Percentiles rank a stretch among this genome's conserved stretches.
Conservation (phyloP, 805 yeast genomes). For the Metschnikowia orientalis region DNA sequence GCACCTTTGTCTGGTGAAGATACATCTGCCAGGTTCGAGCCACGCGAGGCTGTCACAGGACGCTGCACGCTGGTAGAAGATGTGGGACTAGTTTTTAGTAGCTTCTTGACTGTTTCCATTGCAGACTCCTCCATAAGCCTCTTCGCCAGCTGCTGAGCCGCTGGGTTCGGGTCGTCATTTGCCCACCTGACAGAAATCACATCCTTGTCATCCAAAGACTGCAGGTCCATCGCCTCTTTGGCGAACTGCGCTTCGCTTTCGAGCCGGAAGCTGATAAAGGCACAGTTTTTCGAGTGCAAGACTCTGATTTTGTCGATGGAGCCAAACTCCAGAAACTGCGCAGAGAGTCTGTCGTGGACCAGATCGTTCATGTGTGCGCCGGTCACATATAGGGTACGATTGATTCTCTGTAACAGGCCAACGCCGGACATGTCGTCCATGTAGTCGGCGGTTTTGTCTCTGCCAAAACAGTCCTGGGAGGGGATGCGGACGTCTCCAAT, state of each 20-base stretch:
- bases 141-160: slow-evolving; percentile 48
- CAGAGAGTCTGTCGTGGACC: slow-evolving; percentile 31
- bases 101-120: slow-evolving; percentile 45
- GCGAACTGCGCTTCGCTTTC: slow-evolving; percentile 90
- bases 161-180: slow-evolving; percentile 78
- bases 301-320: slow-evolving; percentile 62
- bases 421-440: slow-evolving; percentile 94
- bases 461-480: slow-evolving; percentile 85
- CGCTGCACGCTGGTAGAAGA: too few relatives aligned
- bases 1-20: too few relatives aligned
- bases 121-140: slow-evolving; percentile 50
- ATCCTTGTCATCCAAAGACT: slow-evolving; percentile 60
- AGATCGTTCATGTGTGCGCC: slow-evolving; percentile 41
- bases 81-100: slow-evolving; percentile 27
- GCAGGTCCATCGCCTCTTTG: slow-evolving; percentile 89
- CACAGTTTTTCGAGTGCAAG: slow-evolving; percentile 60
- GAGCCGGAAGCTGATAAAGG: slow-evolving; percentile 65
- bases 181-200: slow-evolving; percentile 82
- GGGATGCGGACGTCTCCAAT: slow-evolving; percentile 54
- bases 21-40: too few relatives aligned
- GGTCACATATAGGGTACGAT: slow-evolving; percentile 75
- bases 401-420: slow-evolving; percentile 69
- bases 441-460: slow-evolving; percentile 77
- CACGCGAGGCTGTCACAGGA: too few relatives aligned
- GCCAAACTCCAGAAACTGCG: slow-evolving; percentile 72